Conservation (phyloP, 1,284 basidiomycete species). For the Leccinum subrobustum region DNA sequence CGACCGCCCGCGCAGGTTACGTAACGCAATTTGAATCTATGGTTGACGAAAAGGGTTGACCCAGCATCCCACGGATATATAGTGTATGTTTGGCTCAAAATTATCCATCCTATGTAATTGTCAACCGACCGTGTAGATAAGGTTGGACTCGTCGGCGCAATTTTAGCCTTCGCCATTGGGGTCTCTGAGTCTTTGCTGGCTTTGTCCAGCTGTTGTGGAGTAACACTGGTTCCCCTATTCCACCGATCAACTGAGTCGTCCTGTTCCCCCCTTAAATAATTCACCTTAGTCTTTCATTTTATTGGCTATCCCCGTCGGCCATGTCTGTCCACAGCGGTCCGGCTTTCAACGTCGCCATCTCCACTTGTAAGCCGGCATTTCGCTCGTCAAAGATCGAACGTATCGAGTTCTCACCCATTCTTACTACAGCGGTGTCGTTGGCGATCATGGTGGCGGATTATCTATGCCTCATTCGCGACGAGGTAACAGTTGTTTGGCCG, state of each 20-base stretch:
- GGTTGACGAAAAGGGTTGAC: too few relatives aligned
- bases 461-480: conserved; percentile 9
- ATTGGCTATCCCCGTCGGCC: not conserved
- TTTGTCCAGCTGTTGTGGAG: not conserved
- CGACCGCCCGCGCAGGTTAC: too few relatives aligned
- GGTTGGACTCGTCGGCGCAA: not conserved
- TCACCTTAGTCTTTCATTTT: not conserved
- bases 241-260: not conserved
- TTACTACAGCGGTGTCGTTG: conserved; percentile 1
- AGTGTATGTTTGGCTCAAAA: too few relatives aligned
- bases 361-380: not conserved
- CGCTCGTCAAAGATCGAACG: not conserved
- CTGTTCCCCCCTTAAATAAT: not conserved
- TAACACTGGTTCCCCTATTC: not conserved
- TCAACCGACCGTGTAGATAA: too few relatives aligned
- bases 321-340: not conserved
- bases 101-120: too few relatives aligned
- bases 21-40: too few relatives aligned
- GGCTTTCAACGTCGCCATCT: not conserved
- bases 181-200: not conserved
- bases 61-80: too few relatives aligned
- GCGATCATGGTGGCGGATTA: conserved; percentile 12
- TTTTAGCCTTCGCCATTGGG: not conserved
- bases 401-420: not conserved
- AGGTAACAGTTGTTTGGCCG: conserved; percentile 12